These are phyloP conservation scores for Leavenworthia alabamica DNA, from an alignment of 345 rosid species.

Conservation along the genomic window DNA sequence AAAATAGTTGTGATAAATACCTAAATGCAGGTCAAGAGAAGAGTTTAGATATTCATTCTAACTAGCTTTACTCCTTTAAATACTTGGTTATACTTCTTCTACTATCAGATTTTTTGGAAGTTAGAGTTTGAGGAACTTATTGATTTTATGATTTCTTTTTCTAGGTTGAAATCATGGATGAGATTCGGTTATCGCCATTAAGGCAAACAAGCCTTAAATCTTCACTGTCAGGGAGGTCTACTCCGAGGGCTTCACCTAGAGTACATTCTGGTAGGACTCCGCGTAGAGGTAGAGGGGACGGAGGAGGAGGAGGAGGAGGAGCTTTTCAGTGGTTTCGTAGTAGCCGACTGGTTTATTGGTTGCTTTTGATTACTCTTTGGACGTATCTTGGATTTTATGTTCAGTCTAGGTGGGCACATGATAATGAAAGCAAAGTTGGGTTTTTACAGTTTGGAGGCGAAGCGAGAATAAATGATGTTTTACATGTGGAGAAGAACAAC, in stretches of 20 bases:
- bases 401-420: slow-evolving; percentile 98
- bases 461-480: slow-evolving; percentile 23
- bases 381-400: slow-evolving; percentile 86
- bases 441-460: slow-evolving; percentile 62
- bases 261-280: slow-evolving; percentile 67
- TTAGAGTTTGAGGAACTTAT: slow-evolving; percentile 6
- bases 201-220: slow-evolving; percentile 58
- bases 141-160: slow-evolving; percentile 2
- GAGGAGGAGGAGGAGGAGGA: slow-evolving; percentile 42
- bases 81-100: background rate
- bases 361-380: slow-evolving; percentile 93
- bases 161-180: slow-evolving; percentile 50
- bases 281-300: slow-evolving; percentile 46
- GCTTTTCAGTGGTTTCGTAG: slow-evolving; percentile 67
- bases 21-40: background rate
- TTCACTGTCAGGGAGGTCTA: slow-evolving; percentile 62
- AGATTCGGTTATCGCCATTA: slow-evolving; percentile 49
- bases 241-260: slow-evolving; percentile 69
- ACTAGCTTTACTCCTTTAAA: background rate
- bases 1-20: background rate
- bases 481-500: slow-evolving; percentile 26
- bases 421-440: slow-evolving; percentile 53
- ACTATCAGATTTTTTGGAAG: background rate
- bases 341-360: slow-evolving; percentile 69
- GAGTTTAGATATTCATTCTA: background rate